Base-by-base conservation (phyloP, 2,329 filamentous ascomycete genomes). In the Fonsecaea erecta region DNA sequence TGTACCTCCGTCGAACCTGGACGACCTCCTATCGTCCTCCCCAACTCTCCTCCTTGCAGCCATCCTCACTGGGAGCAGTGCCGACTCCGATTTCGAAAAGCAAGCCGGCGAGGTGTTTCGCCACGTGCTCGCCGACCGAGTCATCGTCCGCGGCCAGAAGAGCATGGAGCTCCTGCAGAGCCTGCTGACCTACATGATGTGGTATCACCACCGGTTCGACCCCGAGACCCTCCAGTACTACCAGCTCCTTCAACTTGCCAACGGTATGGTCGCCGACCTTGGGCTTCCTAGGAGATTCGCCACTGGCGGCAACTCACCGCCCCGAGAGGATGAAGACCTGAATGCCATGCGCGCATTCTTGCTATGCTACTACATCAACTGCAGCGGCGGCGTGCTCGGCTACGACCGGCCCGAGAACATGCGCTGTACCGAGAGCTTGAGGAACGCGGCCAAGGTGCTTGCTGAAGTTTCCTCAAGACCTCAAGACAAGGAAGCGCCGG, bases 111-210 rank as follows among this genome's bases (percentile, higher is more conserved):
- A 58, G 12, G 21, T 62, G 12, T 68, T 66, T 58, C 62, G 61
- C 1, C 61, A 60, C 48, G 59, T 63, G 26, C 59, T 69, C 4
- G 67, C 67, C 16, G 60, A 65, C 52, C 86, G 85, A 72, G 83
- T 85, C 46, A 83, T 88, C 0, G 79, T 85, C 0, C 80, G 82
- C 2, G 84, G 85, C 0, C 85, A 88, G 75, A 81, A 84, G 62
- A 85, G 79, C 12, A 64, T 88, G 24, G 85, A 88, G 68, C 69
- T 88, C 16, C 72, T 88, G 1, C 83, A 86, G 67, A 85, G 85
- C 2, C 74, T 88, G 21, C 74, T 87, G 28, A 79, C 87, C 5
- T 88, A 88, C 66, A 81, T 83, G 56, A 77, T 81, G 18, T 88
- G 86, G 86, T 87, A 74, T 64, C 75, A 76, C 56, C 72, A 72